Evolutionary conservation across 345 rosid species (phyloP), one percentile per base, ranked within the genome.

Genomic region (Lepidium didymum): DNA sequence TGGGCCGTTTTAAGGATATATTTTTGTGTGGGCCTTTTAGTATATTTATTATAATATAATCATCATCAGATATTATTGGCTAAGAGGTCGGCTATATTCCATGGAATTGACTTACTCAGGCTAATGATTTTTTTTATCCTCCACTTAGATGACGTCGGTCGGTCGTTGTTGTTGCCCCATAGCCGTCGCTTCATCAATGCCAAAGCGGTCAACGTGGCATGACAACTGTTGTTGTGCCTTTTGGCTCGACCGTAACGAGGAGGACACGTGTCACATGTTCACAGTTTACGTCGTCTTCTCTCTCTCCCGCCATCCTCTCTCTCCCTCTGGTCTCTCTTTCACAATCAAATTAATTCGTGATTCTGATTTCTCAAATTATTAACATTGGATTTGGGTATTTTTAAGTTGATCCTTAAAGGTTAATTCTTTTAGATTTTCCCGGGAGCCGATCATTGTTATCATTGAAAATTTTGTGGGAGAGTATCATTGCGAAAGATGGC

Each of bases 251-350:
- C 68, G 52, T 61, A 74, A 35, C 25, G 1, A 16, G 1, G 1
- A 3, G 13, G 68, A 73, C 78, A 78, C 78, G 84, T 71, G 78
- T 68, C 78, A 49, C 0, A 8, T 37, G 15, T 38, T 10, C n/a
- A 44, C 43, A 52, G 51, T 68, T 75, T 3, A 11, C 75, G 50
- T 64, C 84, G 41, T 7, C 73, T 25, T 67, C 33, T 69, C 51
- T 55, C 45, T 16, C 73, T 44, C 82, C 88, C 96, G 92, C 89
- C 91, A 85, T 46, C 76, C 50, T 70, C 92, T 86, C 82, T 49
- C 84, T 47, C 83, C 76, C 86, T 57, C 72, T 41, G 6, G 10
- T 56, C 67, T 14, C 21, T 53, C 46, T 72, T 70, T 52, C 66
- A 55, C 69, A 14, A 62, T 68, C 66, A 68, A 64, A 67, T 57